These are phyloP conservation scores for Hypoxylon trugodes DNA, from an alignment of 495 filamentous ascomycete species.

Conservation along the genomic window DNA sequence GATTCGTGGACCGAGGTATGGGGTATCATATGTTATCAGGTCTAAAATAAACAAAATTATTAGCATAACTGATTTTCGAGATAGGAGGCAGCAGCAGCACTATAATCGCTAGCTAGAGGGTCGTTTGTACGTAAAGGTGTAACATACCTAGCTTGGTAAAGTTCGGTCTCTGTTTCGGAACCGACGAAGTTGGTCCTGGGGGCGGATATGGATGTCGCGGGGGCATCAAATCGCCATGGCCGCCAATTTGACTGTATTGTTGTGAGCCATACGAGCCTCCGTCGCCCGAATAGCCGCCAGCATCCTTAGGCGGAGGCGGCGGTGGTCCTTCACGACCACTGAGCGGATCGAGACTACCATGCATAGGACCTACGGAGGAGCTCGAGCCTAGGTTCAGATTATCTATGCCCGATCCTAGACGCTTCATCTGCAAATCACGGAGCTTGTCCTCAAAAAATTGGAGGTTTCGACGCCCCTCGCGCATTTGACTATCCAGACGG, in stretches of 20 bases:
- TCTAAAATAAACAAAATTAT: constrained; percentile 61
- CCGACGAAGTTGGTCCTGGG: constrained; percentile 70
- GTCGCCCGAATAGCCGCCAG: constrained; percentile 48
- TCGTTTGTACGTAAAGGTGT: not conserved
- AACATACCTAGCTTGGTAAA: constrained; percentile 93
- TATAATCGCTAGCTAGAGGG: not conserved
- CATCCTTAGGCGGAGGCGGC: constrained; percentile 73
- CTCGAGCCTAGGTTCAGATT: constrained; percentile 64
- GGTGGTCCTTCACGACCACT: constrained; percentile 60
- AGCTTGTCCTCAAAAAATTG: constrained; percentile 92
- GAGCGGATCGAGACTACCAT: constrained; percentile 44
- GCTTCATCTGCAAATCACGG: constrained; percentile 84
- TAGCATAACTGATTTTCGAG: constrained; percentile 17
- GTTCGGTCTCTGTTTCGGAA: constrained; percentile 82
- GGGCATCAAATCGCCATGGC: constrained; percentile 77
- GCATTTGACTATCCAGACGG: constrained; percentile 88
- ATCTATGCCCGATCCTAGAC: constrained; percentile 69
- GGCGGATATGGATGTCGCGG: constrained; percentile 82
- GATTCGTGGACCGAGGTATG: constrained; percentile 94
- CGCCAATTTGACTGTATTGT: constrained; percentile 57
- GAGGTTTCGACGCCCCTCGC: constrained; percentile 91
- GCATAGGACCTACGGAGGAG: constrained; percentile 49
- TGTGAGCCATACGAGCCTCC: constrained; percentile 54
- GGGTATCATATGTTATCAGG: constrained; percentile 98
- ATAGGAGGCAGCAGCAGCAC: not conserved